Evolutionary conservation across 2,329 filamentous ascomycete genomes (phyloP).

Genomic region (Colletotrichum costaricense): DNA sequence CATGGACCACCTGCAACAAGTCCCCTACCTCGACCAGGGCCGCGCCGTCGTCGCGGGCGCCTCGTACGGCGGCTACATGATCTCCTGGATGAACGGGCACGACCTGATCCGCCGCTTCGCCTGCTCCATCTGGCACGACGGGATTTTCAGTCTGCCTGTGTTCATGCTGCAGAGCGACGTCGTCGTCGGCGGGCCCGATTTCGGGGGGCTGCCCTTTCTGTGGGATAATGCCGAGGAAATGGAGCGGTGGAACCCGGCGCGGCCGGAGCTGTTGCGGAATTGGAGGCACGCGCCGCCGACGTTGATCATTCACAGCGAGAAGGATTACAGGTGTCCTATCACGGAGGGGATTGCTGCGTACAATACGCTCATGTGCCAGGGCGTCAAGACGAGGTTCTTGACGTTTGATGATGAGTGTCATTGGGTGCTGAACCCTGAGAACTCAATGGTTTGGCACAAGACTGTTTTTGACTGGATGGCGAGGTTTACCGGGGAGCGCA

Average conservation of each 20-base stretch:
- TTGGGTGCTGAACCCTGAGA: constrained; percentile 77
- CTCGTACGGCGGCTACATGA: constrained; percentile 70
- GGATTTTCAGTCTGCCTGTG: constrained; percentile 49
- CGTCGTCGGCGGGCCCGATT: constrained; percentile 42
- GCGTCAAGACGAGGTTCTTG: constrained; percentile 76
- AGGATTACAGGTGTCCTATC: constrained; percentile 69
- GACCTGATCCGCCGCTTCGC: constrained; percentile 57
- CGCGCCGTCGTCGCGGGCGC: constrained; percentile 64
- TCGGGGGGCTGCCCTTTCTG: constrained; percentile 55
- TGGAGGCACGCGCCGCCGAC: constrained; percentile 74
- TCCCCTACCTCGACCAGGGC: constrained; percentile 64
- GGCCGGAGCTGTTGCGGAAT: constrained; percentile 58
- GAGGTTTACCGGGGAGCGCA: constrained; percentile 48
- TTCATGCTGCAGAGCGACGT: constrained; percentile 43
- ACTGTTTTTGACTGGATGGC: constrained; percentile 77
- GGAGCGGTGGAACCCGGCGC: constrained; percentile 63
- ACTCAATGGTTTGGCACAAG: constrained; percentile 75
- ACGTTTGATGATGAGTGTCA: constrained; percentile 81
- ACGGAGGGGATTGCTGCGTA: constrained; percentile 74
- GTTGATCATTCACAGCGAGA: constrained; percentile 77
- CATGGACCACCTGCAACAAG: constrained; percentile 60
- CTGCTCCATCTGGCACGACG: constrained; percentile 59
- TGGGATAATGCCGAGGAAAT: constrained; percentile 59
- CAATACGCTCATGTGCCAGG: constrained; percentile 75
- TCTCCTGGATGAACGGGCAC: constrained; percentile 69